Base-by-base conservation (phyloP, 2,329 filamentous ascomycete species). In the Cyanodermella asteris region DNA sequence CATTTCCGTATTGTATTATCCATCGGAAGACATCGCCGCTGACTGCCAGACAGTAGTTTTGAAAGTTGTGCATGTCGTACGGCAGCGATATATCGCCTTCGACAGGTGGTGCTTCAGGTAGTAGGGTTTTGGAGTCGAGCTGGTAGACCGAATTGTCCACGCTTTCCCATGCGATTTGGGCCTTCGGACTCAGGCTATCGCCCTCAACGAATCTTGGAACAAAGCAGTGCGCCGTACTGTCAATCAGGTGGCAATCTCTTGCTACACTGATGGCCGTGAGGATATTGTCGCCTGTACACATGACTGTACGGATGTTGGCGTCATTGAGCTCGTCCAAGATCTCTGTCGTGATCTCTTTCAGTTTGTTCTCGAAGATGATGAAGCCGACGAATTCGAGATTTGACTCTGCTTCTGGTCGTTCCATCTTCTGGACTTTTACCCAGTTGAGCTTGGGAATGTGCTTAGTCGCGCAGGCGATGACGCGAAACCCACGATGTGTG, bases 241-340 rank as follows among this genome's bases (percentile, higher is more conserved):
- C 69, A 35, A 94, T 71, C 28, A 97, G 56, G 20, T 72, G 65
- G 45, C 82, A 93, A 41, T 94, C 82, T 38, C 82, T 65, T 4
- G 81, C 84, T 27, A 97, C 87, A 39, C 82, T 93, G 41, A 97
- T 82, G 13, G 87, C 87, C 7, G 87, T 97, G 27, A 94, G 53
- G 33, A 94, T 94, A 38, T 97, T 97, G 55, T 97, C 87, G 16
- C 87, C 87, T 0, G 87, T 97, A 33, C 90, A 90, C 87, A 97
- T 97, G 25, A 91, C 70, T 15, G 75, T 73, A 18, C 78, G 68
- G 36, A 97, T 91, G 28, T 75, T 75, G 6, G 90, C 84, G 26
- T 72, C 59, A 16, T 67, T 61, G 3, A 97, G 61, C 49, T 94
- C 82, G 28, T 74, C 63, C 14, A 97, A 66, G 17, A 93, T 75